Evolutionary conservation across 208 protist genomes (phyloP), one percentile per base, ranked within the genome.

Genomic region (Leishmania tarentolae): DNA sequence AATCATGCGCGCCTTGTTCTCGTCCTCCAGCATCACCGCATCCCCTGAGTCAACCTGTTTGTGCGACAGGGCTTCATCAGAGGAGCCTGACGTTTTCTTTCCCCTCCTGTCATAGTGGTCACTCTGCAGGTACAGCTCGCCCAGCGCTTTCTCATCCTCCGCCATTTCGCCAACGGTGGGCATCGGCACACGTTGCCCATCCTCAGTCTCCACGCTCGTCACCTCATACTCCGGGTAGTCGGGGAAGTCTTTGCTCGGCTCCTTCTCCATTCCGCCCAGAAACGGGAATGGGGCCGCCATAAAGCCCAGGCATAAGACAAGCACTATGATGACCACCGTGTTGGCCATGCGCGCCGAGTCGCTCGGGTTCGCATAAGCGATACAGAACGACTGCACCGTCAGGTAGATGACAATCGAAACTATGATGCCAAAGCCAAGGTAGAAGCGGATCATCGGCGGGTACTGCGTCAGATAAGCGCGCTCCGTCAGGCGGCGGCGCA

Each of bases 401-500:
- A 93, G 69, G 74, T 92, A 92, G 37, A 89, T 42, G 31, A 93
- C 73, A 13, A 91, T 80, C 37, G 52, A 52, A 44, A 86, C 47
- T 37, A 94, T 85, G 57, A 91, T 74, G 37, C 66, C 57, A 75
- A 86, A 90, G 11, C 88, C 91, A 57, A 90, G 52, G 65, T 81
- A 78, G 40, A 94, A 86, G 57, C 91, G 88, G 24, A 57, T 72
- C 80, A 86, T 69, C n/a, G 91, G 87, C 9, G 91, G 82, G 46
- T 80, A 66, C 79, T 94, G 89, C 37, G 81, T 91, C 80, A 93
- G 82, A 83, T 94, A 94, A 53, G 89, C 83, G 8, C 87, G 76
- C 75, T 88, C 83, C 63, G 91, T 94, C 63, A 90, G 78, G 70
- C 80, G 83, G n/a, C 83, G 87, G n/a, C 88, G 87, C 71, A 81